phyloP scores from a whole-genome alignment of 176 grass and related monocot species.

The Avena sativa region DNA sequence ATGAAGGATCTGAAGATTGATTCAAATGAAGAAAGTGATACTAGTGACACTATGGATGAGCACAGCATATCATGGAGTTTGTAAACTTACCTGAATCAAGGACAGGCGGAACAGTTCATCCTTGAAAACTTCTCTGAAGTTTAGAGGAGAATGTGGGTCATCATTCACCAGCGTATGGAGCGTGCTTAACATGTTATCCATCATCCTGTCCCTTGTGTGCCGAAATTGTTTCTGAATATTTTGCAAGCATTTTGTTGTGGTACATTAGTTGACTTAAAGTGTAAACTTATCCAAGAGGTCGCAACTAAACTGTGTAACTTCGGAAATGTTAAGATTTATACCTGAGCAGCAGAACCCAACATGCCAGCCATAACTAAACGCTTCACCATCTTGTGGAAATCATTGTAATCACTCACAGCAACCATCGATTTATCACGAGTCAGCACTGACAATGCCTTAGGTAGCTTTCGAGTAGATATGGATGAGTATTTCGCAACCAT shows the following conservation, averaged over 20 bases:
- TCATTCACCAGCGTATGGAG: conserved; percentile 38
- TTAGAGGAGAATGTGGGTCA: conserved; percentile 54
- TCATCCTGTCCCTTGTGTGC: conserved; percentile 57
- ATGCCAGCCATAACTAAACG: conserved; percentile 69
- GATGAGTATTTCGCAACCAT: conserved; percentile 85
- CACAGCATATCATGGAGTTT: neutral
- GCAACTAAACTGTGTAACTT: neutral
- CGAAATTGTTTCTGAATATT: conserved; percentile 65
- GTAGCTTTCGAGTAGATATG: conserved; percentile 78
- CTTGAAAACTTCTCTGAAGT: conserved; percentile 76
- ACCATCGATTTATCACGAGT: conserved; percentile 78
- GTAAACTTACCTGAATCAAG: conserved; percentile 66
- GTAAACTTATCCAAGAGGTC: neutral
- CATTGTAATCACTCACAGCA: conserved; percentile 75
- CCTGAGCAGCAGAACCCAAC: conserved; percentile 76
- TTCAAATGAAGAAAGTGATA: too few relatives aligned
- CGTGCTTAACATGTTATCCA: conserved; percentile 56
- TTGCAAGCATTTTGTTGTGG: conserved; percentile 4
- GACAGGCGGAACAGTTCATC: conserved; percentile 67
- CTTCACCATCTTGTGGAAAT: conserved; percentile 86
- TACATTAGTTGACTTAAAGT: neutral
- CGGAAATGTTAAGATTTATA: neutral
- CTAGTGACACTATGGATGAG: too few relatives aligned
- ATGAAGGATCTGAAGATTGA: too few relatives aligned
- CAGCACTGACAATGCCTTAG: conserved; percentile 68